These are phyloP conservation scores for Nannizziopsis arthrosporioides DNA, from an alignment of 2,329 filamentous ascomycete genomes.

Conservation along the genomic window DNA sequence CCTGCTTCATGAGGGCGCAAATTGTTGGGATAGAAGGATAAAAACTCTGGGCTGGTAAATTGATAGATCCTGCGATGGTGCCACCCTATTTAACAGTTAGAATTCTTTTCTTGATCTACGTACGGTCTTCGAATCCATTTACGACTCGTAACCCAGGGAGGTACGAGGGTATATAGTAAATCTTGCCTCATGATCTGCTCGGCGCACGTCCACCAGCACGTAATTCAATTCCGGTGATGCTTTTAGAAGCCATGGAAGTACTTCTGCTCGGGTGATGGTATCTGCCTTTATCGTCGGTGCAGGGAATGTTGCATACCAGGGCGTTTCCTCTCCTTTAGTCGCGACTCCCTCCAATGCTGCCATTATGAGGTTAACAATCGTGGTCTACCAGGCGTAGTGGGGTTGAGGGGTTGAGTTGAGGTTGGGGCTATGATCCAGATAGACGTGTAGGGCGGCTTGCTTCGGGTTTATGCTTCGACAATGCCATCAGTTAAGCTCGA, in stretches of 20 bases:
- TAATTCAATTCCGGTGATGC: slow-evolving; percentile 24
- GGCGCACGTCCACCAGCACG: slow-evolving; percentile 38
- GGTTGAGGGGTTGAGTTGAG: background rate
- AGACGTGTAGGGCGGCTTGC: no score
- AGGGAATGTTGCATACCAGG: slow-evolving; percentile 35
- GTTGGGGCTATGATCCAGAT: no score
- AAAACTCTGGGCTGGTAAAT: slow-evolving; percentile 33
- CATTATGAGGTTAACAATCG: background rate
- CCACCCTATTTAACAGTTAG: slow-evolving; percentile 40
- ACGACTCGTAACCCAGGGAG: background rate
- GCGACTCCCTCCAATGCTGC: background rate
- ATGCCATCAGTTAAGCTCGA: background rate
- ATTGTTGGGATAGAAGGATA: slow-evolving; percentile 29
- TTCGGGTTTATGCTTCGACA: no score
- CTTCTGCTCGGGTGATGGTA: slow-evolving; percentile 11
- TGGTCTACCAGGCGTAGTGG: background rate
- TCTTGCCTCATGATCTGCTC: slow-evolving; percentile 36
- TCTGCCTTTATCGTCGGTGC: slow-evolving; percentile 20
- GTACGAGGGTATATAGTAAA: background rate
- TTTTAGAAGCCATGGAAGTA: slow-evolving; percentile 22
- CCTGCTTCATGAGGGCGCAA: slow-evolving; percentile 24
- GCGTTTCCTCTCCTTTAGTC: slow-evolving; percentile 15
- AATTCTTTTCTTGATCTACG: background rate
- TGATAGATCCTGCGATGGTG: slow-evolving; percentile 47
- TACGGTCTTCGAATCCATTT: background rate